Evolutionary conservation across 441 rosid genomes (phyloP), one percentile per base, ranked within the genome.

Genomic region (Geranium incanum): DNA sequence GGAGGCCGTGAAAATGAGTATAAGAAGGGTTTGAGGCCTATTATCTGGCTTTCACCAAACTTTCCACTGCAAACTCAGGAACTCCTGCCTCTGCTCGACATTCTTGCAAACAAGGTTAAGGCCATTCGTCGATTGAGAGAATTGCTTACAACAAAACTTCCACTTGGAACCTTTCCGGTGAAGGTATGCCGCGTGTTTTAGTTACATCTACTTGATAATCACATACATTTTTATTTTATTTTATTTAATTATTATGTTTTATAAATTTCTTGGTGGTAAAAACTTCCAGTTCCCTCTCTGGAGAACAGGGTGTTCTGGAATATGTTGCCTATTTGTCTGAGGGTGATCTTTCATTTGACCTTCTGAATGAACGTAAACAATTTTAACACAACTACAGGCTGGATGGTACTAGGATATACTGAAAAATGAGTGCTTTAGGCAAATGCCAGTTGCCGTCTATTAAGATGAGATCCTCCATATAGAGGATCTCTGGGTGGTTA

Each of bases 71-170:
- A 87, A 82, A 94, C 95, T 0, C 96, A 92, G 75, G 99, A 94
- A 80, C 86, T 94, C 52, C 86, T 94, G 77, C 99, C 99, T 9
- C 77, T 94, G 86, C 97, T 94, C 36, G 99, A 92, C 80, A 94
- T 94, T 81, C 91, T 94, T 18, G 99, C 99, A 33, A 94, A 87
- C 85, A 94, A 94, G 82, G 99, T 94, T 68, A 94, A 94, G 78
- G 99, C 97, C 2, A 90, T 94, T 68, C 97, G 99, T 66, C 95
- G 99, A 12, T 84, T 94, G 23, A 87, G 99, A 76, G 99, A 94
- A 76, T 84, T 94, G 76, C 91, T 94, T 33, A 92, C 97, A 1
- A 92, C 97, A 73, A 94, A 92, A 78, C 97, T 94, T 79, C 99
- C 99, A 0, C 21, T 79, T 70, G 99, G 97, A 76, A 89, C 97